Base-by-base conservation (phyloP, 192 early-diverging fungal species). In the Coemansia sp. region DNA sequence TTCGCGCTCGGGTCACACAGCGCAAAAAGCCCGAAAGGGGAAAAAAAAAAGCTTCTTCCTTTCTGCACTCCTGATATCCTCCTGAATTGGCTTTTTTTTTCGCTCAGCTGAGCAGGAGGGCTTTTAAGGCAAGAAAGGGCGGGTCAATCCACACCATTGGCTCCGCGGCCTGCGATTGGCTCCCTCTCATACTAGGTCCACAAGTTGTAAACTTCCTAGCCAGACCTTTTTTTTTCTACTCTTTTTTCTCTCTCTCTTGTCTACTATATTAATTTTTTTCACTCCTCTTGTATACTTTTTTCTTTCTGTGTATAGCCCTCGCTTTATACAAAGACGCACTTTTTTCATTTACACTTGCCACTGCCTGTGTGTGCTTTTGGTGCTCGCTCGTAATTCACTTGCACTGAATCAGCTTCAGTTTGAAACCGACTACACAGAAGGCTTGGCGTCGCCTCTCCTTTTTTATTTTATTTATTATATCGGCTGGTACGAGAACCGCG, bases 221-320 rank as follows among this genome's bases (percentile, higher is more conserved):
- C 40, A 58, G 64, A 27, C 9, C 24, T 12, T 40, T 43, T 29
- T 38, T 44, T 38, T 55, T 24, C 30, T 13, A 35, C 18, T 22
- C 27, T 35, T 68, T 59, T 61, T 20, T 24, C 0, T 20, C 13
- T 13, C 32, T 47, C 24, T 40, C 50, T 47, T 13, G 7, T 18
- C 18, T 2, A 47, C 7, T 68, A 16, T 53, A 39, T 32, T 68
- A 56, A 12, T 37, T 39, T 49, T 40, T 62, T 35, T 64, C 38
- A 3, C 50, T 37, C 20, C 6, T 29, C 45, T 44, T 47, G 8
- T 68, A 27, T 61, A 39, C 24, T 61, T 62, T 18, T 39, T 59
- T 32, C 52, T 12, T 35, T 34, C 39, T 13, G n/a, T 47, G 9
- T 47, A 47, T 47, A 47, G 2, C 8, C 8, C 45, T 47, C 45